Base-by-base conservation (phyloP, 225 moss, liverwort and hornwort species). In the Anthoceros angustus region DNA sequence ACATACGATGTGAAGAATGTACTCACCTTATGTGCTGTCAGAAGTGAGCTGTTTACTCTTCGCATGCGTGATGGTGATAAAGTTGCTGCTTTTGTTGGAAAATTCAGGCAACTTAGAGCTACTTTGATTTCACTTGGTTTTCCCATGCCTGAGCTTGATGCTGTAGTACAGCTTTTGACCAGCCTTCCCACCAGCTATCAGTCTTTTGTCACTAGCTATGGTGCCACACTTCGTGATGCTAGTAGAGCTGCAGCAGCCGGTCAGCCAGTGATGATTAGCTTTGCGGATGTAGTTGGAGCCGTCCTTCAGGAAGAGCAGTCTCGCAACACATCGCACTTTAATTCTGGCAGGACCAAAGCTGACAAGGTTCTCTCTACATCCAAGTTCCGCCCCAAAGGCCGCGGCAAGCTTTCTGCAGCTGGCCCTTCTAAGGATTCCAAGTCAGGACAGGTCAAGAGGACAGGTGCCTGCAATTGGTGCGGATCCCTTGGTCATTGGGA, bases 261-360 rank as follows among this genome's bases (percentile, higher is more conserved):
- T 48, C 46, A 48, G 46, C 46, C 46, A 48, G 46, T 48, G 46
- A 48, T 48, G 46, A 48, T 48, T 48, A 48, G 46, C 46, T 48
- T 48, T 18, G n/a, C n/a, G 46, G 46, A 48, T 48, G 46, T 48
- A 5, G 46, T 48, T 48, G 46, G 46, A 48, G 46, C 46, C 46
- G 1, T n/a, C 18, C 5, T 48, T 48, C 46, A 48, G 46, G 46
- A 48, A 48, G 46, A 48, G 14, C 46, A 48, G 46, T n/a, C 46
- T 48, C 46, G 46, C 46, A 48, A 48, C 46, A 48, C 46, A 2
- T 48, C 46, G 46, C 46, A 48, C 5, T 48, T 5, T 48, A 48
- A 48, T 48, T 48, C 46, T n/a, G 46, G 46, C 46, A 48, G n/a
- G 46, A 48, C 46, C 46, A 48, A 48, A 48, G 5, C 46, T 48